phyloP scores from a whole-genome alignment of 208 protist genomes.

The Endotrypanum monterogeii region DNA sequence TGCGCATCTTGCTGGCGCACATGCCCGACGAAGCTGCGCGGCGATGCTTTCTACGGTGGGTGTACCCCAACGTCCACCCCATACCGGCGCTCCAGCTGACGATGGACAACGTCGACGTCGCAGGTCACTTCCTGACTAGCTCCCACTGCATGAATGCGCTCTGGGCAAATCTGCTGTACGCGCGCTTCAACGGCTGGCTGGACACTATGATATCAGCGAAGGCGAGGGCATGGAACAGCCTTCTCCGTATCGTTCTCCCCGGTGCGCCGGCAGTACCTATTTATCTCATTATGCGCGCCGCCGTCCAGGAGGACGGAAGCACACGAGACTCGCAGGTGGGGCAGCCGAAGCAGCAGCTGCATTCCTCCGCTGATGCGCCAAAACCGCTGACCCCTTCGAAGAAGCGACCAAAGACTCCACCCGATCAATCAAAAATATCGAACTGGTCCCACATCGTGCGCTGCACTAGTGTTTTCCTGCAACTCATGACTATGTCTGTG shows the following conservation, averaged over 20 bases:
- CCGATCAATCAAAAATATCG: conserved; percentile 5
- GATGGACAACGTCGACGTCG: conserved; percentile 50
- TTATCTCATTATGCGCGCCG: conserved; percentile 54
- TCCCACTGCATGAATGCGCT: conserved; percentile 72
- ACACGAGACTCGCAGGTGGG: not conserved
- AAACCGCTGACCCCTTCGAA: not conserved
- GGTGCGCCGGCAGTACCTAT: conserved; percentile 66
- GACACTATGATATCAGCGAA: conserved; percentile 44
- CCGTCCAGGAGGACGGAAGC: conserved; percentile 2
- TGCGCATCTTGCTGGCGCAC: conserved; percentile 52
- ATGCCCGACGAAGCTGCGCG: conserved; percentile 38
- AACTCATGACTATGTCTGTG: conserved; percentile 47
- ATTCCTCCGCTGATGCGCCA: not conserved
- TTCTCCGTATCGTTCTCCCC: conserved; percentile 71
- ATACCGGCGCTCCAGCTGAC: conserved; percentile 66
- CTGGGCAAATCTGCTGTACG: conserved; percentile 81
- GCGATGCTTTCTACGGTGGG: conserved; percentile 54
- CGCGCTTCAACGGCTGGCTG: conserved; percentile 59
- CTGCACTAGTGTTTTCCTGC: conserved; percentile 50
- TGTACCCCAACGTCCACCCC: conserved; percentile 80
- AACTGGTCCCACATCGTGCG: conserved; percentile 56
- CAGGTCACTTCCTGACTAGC: conserved; percentile 43
- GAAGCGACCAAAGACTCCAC: conserved; percentile 2
- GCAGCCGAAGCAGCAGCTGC: not conserved
- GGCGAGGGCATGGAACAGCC: conserved; percentile 54